A percentile compares a stretch with the other conserved stretches of the same genome.
Conservation (phyloP, 441 rosid species). For the Raphanus hybrid region DNA sequence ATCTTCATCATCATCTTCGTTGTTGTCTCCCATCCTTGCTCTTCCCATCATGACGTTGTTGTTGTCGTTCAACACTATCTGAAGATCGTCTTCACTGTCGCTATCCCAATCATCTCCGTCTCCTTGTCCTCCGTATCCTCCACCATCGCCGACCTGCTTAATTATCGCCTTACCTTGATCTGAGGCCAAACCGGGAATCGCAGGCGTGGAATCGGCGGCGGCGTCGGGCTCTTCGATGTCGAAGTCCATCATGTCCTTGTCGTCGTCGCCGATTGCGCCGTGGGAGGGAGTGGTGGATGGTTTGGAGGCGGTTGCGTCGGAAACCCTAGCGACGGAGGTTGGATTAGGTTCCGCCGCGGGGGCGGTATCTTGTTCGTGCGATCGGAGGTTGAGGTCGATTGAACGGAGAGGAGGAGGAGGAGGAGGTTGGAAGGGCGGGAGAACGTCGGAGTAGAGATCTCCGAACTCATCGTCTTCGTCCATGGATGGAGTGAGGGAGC, state of each 20-base stretch:
- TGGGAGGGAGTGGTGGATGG: constrained; percentile 33
- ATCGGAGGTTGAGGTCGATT: constrained; percentile 64
- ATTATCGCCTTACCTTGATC: constrained; percentile 34
- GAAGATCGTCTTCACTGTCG: constrained; percentile 98
- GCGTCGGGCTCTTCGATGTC: constrained; percentile 73
- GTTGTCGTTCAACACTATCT: constrained; percentile 86
- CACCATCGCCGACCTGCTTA: constrained; percentile 27
- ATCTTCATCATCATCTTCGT: constrained; percentile 54
- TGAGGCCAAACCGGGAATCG: constrained; percentile 36
- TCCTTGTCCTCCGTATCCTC: constrained; percentile 43
- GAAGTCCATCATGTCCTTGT: constrained; percentile 57
- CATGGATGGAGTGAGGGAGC: constrained; percentile 42
- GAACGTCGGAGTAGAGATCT: constrained; percentile 92
- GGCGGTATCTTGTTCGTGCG: constrained; percentile 38
- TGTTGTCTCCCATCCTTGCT: constrained; percentile 51
- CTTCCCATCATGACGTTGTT: constrained; percentile 61
- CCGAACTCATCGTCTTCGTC: constrained; percentile 99
- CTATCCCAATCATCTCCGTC: constrained; percentile 71
- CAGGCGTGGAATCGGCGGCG: constrained; percentile 43
- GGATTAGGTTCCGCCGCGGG: constrained; percentile 31
- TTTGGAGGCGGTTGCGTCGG: constrained; percentile 34
- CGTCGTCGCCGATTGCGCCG: constrained; percentile 35
- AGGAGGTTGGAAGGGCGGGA: constrained; percentile 57
- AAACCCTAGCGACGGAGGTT: constrained; percentile 56
- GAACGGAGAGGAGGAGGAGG: constrained; percentile 49